These are phyloP conservation scores for Hyphopichia fennica DNA, from an alignment of 1,139 yeast species.

Conservation along the genomic window DNA sequence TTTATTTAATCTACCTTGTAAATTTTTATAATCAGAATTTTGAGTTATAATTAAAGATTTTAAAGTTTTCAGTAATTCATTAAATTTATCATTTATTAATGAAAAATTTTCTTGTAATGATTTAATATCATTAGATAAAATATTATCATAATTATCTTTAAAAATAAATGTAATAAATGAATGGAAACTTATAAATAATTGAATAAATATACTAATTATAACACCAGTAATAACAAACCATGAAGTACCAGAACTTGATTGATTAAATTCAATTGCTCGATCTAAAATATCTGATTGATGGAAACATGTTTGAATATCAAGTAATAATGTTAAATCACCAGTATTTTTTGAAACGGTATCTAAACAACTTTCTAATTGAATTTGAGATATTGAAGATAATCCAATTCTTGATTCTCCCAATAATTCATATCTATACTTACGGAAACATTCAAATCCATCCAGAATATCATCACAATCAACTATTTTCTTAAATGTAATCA, in stretches of 20 bases:
- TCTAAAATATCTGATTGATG: slow-evolving; percentile 19
- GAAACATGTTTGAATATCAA: slow-evolving; percentile 24
- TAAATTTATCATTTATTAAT: slow-evolving; percentile 4
- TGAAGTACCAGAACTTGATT: slow-evolving; percentile 5
- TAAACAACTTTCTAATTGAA: slow-evolving; percentile 17
- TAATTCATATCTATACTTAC: slow-evolving; percentile 9
- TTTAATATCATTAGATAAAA: not conserved
- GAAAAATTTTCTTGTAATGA: slow-evolving; percentile 4
- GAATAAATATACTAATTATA: slow-evolving; percentile 13
- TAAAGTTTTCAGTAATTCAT: slow-evolving; percentile 5
- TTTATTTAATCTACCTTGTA: slow-evolving; percentile 15
- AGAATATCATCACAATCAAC: slow-evolving; percentile 15
- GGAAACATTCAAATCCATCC: slow-evolving; percentile 15
- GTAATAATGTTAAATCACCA: slow-evolving; percentile 20
- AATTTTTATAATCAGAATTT: slow-evolving; percentile 10
- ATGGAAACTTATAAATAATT: slow-evolving; percentile 13
- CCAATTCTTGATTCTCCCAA: slow-evolving; percentile 9
- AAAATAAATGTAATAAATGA: slow-evolving; percentile 10
- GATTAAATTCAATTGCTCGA: slow-evolving; percentile 8
- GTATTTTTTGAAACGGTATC: slow-evolving; percentile 14
- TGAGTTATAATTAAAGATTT: slow-evolving; percentile 2
- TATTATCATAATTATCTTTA: slow-evolving; percentile 1
- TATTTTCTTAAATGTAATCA: slow-evolving; percentile 11
- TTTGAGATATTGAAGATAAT: slow-evolving; percentile 4
- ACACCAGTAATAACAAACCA: slow-evolving; percentile 10